Evolutionary conservation across 2,329 filamentous ascomycete species (phyloP).

Genomic region (Aspergillus arachidicola): DNA sequence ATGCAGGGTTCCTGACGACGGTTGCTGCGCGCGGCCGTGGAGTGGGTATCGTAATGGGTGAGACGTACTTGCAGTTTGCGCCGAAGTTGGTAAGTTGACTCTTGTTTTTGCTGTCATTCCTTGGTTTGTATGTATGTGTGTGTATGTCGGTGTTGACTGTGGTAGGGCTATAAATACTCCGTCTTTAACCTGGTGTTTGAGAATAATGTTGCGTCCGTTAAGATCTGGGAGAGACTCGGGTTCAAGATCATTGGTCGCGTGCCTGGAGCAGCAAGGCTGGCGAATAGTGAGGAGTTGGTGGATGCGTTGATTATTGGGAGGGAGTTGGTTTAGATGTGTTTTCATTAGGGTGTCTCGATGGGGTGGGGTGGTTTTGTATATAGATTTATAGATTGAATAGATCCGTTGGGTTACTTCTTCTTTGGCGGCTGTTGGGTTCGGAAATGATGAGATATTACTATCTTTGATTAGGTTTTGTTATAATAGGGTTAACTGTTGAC

Average conservation of each 20-base stretch:
- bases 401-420: background rate
- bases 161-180: slow-evolving; percentile 44
- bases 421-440: no score
- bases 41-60: slow-evolving; percentile 40
- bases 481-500: background rate
- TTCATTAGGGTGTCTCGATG: no score
- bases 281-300: slow-evolving; percentile 40
- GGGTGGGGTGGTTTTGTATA: background rate
- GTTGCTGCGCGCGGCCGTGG: slow-evolving; percentile 35
- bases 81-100: slow-evolving; percentile 36
- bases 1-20: slow-evolving; percentile 42
- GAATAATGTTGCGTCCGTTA: slow-evolving; percentile 42
- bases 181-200: slow-evolving; percentile 46
- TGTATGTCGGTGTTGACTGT: background rate
- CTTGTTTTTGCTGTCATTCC: background rate
- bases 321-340: slow-evolving; percentile 24
- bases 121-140: background rate
- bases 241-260: slow-evolving; percentile 42
- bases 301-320: slow-evolving; percentile 44
- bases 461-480: background rate
- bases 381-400: slow-evolving; percentile 6
- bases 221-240: slow-evolving; percentile 43
- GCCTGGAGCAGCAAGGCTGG: slow-evolving; percentile 37
- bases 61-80: slow-evolving; percentile 40
- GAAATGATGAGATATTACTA: no score